Evolutionary conservation across 305 asterid genomes (phyloP).

Genomic region (Fraxinus ornus): DNA sequence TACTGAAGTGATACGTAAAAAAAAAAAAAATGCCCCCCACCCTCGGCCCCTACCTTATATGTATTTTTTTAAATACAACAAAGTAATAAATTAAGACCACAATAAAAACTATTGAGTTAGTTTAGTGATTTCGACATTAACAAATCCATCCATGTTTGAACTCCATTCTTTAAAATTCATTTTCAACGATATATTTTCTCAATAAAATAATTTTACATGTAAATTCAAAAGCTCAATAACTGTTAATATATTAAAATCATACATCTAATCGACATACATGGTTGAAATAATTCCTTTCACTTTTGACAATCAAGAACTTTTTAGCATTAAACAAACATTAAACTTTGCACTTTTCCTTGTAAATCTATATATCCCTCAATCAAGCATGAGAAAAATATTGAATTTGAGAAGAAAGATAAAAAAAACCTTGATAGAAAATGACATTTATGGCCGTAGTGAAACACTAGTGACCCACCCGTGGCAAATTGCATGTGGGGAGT

Average conservation of each 20-base stretch:
- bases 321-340: background rate
- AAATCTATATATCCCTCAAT: background rate
- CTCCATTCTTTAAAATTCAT: too few relatives aligned
- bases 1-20: too few relatives aligned
- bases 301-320: background rate
- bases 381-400: slow-evolving; percentile 12
- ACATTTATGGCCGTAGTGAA: slow-evolving; percentile 15
- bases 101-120: background rate
- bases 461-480: slow-evolving; percentile 29
- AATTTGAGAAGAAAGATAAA: background rate
- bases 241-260: background rate
- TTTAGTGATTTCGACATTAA: background rate
- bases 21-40: too few relatives aligned
- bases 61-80: too few relatives aligned
- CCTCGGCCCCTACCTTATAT: too few relatives aligned
- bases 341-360: background rate
- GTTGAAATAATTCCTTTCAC: background rate
- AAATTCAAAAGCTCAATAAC: too few relatives aligned
- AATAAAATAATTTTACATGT: background rate
- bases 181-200: too few relatives aligned
- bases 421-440: background rate
- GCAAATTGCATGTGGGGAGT: slow-evolving; percentile 35
- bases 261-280: background rate
- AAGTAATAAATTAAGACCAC: background rate
- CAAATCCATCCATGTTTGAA: background rate